Evolutionary conservation across 1,139 yeast species (phyloP).

Genomic region (Kluyveromyces sp.): DNA sequence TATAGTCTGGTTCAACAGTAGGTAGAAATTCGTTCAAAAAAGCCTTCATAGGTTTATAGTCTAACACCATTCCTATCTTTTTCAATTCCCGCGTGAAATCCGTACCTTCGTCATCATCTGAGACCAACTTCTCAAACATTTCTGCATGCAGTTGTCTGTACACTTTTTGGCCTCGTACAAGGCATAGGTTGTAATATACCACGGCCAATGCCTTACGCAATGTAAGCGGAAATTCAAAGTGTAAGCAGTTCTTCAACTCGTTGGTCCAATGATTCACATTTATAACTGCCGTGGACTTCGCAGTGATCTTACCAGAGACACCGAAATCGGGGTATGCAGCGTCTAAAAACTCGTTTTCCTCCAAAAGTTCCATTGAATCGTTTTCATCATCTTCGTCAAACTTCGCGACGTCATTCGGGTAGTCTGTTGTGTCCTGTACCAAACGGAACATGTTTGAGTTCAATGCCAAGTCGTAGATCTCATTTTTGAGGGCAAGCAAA

Average conservation of each 20-base stretch:
- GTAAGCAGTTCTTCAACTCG: constrained; percentile 75
- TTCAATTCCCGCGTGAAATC: constrained; percentile 42
- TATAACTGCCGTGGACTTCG: constrained; percentile 66
- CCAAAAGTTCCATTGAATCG: constrained; percentile 31
- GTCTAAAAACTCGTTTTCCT: constrained; percentile 37
- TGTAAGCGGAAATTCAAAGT: constrained; percentile 70
- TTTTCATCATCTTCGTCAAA: constrained; percentile 41
- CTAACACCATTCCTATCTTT: constrained; percentile 35
- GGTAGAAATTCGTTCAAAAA: constrained; percentile 45
- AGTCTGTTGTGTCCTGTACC: constrained; percentile 28
- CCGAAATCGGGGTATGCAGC: constrained; percentile 42
- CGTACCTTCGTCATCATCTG: constrained; percentile 31
- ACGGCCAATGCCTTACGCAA: constrained; percentile 56
- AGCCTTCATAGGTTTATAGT: constrained; percentile 45
- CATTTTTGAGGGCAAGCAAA: constrained; percentile 38
- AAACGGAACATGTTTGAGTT: constrained; percentile 43
- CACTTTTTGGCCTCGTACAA: constrained; percentile 69
- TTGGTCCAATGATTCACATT: constrained; percentile 83
- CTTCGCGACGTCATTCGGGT: constrained; percentile 36
- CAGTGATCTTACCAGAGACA: constrained; percentile 51
- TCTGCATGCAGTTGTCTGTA: constrained; percentile 58
- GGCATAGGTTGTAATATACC: constrained; percentile 66
- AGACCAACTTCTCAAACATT: constrained; percentile 50
- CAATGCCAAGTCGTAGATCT: constrained; percentile 45
- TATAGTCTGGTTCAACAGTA: constrained; percentile 38